Evolutionary conservation across 345 rosid genomes (phyloP).

Genomic region (Salix udensis): DNA sequence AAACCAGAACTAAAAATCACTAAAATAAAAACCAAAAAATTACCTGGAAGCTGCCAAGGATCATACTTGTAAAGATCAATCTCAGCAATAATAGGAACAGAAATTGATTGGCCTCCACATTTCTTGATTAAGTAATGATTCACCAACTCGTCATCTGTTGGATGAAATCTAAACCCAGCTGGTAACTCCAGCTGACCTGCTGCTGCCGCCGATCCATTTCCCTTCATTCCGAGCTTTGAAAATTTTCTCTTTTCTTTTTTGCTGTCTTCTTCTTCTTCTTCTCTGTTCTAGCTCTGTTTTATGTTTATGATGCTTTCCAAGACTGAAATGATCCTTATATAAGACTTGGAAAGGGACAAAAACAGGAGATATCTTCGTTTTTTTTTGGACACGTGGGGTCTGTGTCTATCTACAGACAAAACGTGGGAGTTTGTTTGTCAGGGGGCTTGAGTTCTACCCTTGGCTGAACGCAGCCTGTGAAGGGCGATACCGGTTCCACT

Average conservation of each 20-base stretch:
- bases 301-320: background rate
- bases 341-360: background rate
- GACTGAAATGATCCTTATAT: background rate
- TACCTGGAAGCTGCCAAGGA: slow-evolving; percentile 97
- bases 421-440: slow-evolving; percentile 9
- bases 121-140: slow-evolving; percentile 65
- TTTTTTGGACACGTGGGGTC: background rate
- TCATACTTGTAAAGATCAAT: slow-evolving; percentile 80
- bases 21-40: background rate
- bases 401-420: background rate
- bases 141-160: slow-evolving; percentile 89
- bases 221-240: slow-evolving; percentile 28
- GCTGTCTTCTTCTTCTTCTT: background rate
- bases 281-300: background rate
- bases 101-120: slow-evolving; percentile 50
- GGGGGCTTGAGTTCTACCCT: background rate
- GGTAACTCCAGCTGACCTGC: slow-evolving; percentile 55
- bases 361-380: no score
- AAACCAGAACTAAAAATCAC: background rate
- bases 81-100: slow-evolving; percentile 73
- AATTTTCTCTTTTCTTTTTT: background rate
- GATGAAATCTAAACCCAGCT: slow-evolving; percentile 91
- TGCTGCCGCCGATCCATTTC: slow-evolving; percentile 16
- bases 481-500: background rate
- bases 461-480: background rate